Base-by-base conservation (phyloP, 352 stramenopile species). In the Globisporangium cederbergense region DNA sequence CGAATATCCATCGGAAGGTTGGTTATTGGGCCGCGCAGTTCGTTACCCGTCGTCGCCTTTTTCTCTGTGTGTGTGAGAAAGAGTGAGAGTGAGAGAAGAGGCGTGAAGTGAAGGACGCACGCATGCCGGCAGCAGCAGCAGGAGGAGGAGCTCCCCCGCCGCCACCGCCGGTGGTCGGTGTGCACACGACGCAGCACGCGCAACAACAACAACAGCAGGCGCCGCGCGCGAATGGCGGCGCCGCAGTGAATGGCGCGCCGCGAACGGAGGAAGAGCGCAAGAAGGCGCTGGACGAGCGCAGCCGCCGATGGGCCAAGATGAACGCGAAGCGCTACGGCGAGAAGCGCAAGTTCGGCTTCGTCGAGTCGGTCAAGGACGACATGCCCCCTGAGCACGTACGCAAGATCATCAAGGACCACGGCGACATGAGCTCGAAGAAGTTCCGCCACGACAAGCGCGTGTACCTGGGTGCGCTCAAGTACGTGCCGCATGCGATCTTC, bases 361-460 rank as follows among this genome's bases (percentile, higher is more conserved):
- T 98, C 57, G 92, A 97, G 77, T 92, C 83, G 40, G 84, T 93
- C 13, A 94, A 96, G 60, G 88, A 96, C 75, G 88, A 96, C 64
- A 96, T 98, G 87, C 91, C 91, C 5, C 76, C 97, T 0, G 98
- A 99, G 83, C 97, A 99, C 72, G 86, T 99, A 54, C 96, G 98
- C 53, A 99, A 99, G 80, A 99, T 99, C 67, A 84, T 99, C 50
- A 97, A 98, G 57, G 98, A 99, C 84, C 97, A 99, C 76, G 98
- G 98, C 25, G 97, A 99, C 75, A 99, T 99, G 97, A 98, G 95
- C 62, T 98, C 93, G 55, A 99, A 99, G 80, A 99, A 99, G 66
- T 99, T 99, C 73, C 90, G 96, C 20, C 90, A 98, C 65, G 98
- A 99, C 78, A 99, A 99, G 77, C 88, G 98, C 55, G 90, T 99